Evolutionary conservation across 2,329 filamentous ascomycete genomes (phyloP).

Genomic region (Stagonosporopsis vannaccii): DNA sequence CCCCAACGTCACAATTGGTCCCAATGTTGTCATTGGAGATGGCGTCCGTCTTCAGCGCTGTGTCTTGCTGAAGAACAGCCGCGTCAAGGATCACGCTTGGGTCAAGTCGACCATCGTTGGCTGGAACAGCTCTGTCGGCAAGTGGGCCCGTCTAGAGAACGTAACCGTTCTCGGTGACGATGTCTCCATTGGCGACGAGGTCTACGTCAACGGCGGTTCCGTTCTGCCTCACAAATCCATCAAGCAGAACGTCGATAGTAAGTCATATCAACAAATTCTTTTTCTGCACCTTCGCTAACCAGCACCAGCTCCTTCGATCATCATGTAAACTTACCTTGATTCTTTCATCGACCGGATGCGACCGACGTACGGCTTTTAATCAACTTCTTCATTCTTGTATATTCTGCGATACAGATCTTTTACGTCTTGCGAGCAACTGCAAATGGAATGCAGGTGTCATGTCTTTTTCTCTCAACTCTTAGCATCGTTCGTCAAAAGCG

Average conservation of each 20-base stretch:
- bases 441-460: conserved; percentile 22
- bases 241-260: conserved; percentile 89
- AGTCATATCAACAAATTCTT: conserved; percentile 17
- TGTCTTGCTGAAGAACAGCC: conserved; percentile 85
- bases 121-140: conserved; percentile 96
- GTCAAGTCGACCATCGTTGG: conserved; percentile 98
- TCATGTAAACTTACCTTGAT: conserved; percentile 50
- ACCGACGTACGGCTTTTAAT: conserved; percentile 41
- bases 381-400: conserved; percentile 44
- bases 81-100: conserved; percentile 99
- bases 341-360: conserved; percentile 17
- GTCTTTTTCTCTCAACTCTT: conserved; percentile 20
- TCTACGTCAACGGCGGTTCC: conserved; percentile 97
- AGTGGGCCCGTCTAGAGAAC: conserved; percentile 96
- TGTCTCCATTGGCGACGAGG: conserved; percentile 96
- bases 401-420: conserved; percentile 37
- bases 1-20: conserved; percentile 95
- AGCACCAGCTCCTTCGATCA: conserved; percentile 52
- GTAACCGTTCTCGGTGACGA: conserved; percentile 98
- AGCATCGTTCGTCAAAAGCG: conserved; percentile 29
- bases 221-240: conserved; percentile 98
- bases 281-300: conserved; percentile 22
- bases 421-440: conserved; percentile 22
- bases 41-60: conserved; percentile 93
- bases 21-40: conserved; percentile 89